Base-by-base conservation (phyloP, 1,284 basidiomycete species). In the Meira nashicola region DNA sequence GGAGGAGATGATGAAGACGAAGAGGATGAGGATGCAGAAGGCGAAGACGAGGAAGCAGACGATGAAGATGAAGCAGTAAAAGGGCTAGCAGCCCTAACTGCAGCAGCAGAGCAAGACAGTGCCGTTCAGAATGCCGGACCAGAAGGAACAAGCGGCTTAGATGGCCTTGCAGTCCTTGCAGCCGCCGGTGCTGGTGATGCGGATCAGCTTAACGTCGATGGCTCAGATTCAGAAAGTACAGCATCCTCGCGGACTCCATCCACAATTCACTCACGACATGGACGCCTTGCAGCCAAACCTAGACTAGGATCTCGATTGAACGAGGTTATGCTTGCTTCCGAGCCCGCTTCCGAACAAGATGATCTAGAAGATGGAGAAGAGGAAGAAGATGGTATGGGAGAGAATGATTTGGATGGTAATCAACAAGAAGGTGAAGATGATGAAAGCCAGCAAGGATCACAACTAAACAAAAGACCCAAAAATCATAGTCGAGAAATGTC, bases 41-140 rank as follows among this genome's bases (percentile, higher is more conserved):
- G 40, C 33, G 55, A 23, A 15, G 23, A 57, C 23, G 67, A 57
- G 33, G 28, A 33, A 33, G n/a, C n/a, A n/a, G 28, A 33, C 28
- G 67, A 65, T 62, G 63, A 70, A 46, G 69, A 70, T 54, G 67
- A 70, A 49, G 69, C 69, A 19, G 65, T 64, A n/a, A 63, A 70
- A 47, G 68, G 64, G 14, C 60, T 70, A 14, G 68, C 68, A 7
- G 68, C 68, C 7, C 60, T 70, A 17, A 68, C 68, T 8, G 68
- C 62, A 28, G 64, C 57, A 23, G 57, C 54, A 17, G 58, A 58
- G 8, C 40, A 54, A 25, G 51, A 53, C 17, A 47, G 58, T 6
- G 50, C 52, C 10, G 17, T 21, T 5, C 44, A 50, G 1, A 39
- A 28, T 5, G 58, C 57, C 2, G 38, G 12, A 8, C 46, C 39